phyloP scores from a whole-genome alignment of 2,329 filamentous ascomycete species.

The Clonostachys sp. region DNA sequence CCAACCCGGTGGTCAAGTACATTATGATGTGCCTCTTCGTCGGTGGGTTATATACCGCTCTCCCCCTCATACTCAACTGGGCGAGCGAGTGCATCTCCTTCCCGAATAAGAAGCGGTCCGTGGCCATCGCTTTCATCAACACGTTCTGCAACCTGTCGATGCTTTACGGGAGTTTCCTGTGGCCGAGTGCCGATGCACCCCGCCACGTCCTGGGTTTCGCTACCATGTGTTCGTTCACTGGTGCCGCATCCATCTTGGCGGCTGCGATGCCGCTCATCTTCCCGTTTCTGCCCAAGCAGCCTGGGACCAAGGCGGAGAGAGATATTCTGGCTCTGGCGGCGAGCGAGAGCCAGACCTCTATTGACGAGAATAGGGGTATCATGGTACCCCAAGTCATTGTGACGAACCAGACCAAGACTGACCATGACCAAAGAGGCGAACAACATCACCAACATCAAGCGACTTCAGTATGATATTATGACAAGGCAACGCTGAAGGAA shows the following conservation, averaged over 20 bases:
- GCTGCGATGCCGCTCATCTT: background rate
- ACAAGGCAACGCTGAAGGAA: too few species aligned
- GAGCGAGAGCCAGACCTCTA: too few species aligned
- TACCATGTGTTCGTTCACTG: background rate
- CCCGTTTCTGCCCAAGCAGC: too few species aligned
- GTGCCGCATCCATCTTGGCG: background rate
- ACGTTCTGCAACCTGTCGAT: slow-evolving; percentile 7
- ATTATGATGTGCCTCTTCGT: slow-evolving; percentile 6
- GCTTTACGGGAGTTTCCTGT: slow-evolving; percentile 9
- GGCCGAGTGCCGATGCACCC: slow-evolving; percentile 6
- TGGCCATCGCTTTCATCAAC: slow-evolving; percentile 9
- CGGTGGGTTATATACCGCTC: slow-evolving; percentile 6
- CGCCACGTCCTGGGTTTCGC: slow-evolving; percentile 6
- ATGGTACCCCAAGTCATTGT: too few species aligned
- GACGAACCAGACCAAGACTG: background rate
- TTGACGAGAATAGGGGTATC: too few species aligned
- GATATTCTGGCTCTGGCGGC: too few species aligned
- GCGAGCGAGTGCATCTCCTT: slow-evolving; percentile 7
- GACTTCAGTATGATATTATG: too few species aligned
- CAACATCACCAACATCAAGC: background rate
- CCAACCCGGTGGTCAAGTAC: slow-evolving; percentile 8
- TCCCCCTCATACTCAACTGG: slow-evolving; percentile 8
- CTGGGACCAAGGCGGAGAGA: too few species aligned
- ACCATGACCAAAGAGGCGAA: background rate
- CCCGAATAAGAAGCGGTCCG: slow-evolving; percentile 7